These are phyloP conservation scores for Cardamine occulta DNA, from an alignment of 345 rosid genomes.

Conservation along the genomic window DNA sequence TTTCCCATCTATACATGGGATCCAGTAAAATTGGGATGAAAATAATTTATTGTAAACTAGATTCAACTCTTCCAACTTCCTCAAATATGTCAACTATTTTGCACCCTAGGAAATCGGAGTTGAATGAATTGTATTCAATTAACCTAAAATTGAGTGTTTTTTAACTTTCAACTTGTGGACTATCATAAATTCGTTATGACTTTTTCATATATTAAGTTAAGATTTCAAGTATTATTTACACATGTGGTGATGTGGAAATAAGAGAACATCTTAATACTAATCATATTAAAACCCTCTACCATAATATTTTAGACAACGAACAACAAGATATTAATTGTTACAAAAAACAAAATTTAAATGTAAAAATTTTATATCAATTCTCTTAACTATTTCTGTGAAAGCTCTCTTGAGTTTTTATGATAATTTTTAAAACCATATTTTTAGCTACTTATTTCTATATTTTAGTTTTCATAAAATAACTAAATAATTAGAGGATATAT, in stretches of 20 bases:
- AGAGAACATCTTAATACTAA: neutral
- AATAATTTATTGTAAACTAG: neutral
- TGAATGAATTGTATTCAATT: neutral
- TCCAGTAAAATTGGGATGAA: neutral
- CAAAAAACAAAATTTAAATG: neutral
- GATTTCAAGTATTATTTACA: neutral
- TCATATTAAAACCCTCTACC: neutral
- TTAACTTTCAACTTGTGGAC: neutral
- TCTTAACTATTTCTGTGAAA: neutral
- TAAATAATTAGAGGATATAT: too few species aligned
- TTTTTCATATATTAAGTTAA: neutral
- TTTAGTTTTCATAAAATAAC: too few species aligned
- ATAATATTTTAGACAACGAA: neutral
- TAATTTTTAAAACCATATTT: too few species aligned
- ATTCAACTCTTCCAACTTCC: neutral
- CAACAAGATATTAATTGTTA: neutral
- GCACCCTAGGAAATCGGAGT: neutral
- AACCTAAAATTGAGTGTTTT: neutral
- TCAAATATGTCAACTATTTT: neutral
- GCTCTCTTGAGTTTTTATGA: too few species aligned
- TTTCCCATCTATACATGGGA: neutral
- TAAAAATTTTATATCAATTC: neutral
- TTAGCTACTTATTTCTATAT: too few species aligned
- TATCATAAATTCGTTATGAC: neutral
- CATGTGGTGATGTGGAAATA: neutral